phyloP scores from a whole-genome alignment of 768 basidiomycete genomes.

The Boletus rufocinnamomeus region DNA sequence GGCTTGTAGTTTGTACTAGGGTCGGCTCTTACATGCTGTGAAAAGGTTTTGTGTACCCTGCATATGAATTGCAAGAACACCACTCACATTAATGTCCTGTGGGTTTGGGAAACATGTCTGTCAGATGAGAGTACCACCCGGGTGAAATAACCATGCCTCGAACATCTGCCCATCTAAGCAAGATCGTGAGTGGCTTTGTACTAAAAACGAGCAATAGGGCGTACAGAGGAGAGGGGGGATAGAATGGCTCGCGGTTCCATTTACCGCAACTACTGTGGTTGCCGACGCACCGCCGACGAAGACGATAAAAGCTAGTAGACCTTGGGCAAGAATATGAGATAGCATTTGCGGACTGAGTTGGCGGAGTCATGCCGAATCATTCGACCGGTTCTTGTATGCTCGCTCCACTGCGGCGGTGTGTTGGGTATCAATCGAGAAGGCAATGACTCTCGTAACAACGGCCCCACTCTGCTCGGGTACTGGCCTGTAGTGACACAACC shows the following conservation, averaged over 20 bases:
- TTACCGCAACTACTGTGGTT: conserved; percentile 42
- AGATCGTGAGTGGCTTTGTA: too few relatives aligned
- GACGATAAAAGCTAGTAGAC: neutral
- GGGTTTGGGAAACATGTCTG: neutral
- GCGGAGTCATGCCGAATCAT: neutral
- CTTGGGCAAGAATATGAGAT: neutral
- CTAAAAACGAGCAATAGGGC: too few relatives aligned
- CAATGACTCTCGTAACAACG: neutral
- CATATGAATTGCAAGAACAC: neutral
- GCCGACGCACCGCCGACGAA: conserved; percentile 4
- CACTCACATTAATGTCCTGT: conserved; percentile 60
- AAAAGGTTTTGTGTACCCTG: neutral
- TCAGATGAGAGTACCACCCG: neutral
- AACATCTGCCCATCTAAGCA: conserved; percentile 57
- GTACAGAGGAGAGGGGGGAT: conserved; percentile 54
- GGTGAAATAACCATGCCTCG: conserved; percentile 41
- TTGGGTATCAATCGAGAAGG: neutral
- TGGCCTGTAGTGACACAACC: neutral
- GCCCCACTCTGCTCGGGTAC: neutral
- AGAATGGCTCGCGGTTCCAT: conserved; percentile 48
- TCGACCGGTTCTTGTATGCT: neutral
- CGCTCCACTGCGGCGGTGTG: neutral
- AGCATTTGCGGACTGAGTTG: neutral
- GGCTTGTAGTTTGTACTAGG: neutral
- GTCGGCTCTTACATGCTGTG: conserved; percentile 37